Percentiles rank a stretch among this genome's conserved stretches.
phyloP scores from a whole-genome alignment of 1,139 yeast species.

The Trichomonascaceae sp. region DNA sequence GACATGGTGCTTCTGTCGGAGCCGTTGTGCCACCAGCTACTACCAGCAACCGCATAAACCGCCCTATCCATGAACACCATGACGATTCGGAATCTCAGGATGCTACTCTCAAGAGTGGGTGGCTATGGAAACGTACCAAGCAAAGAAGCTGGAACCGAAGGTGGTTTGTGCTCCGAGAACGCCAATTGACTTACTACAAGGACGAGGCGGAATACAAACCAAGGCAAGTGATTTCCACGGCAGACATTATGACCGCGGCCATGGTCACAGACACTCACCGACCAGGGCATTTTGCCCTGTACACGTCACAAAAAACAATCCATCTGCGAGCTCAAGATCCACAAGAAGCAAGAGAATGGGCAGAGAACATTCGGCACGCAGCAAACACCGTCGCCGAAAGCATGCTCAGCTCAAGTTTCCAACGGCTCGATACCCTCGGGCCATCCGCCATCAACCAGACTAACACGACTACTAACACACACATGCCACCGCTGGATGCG shows the following conservation, averaged over 20 bases:
- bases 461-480: neutral
- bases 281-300: constrained; percentile 31
- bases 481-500: too few species aligned
- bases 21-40: too few species aligned
- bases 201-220: constrained; percentile 47
- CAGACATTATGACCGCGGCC: constrained; percentile 28
- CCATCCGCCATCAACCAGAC: neutral
- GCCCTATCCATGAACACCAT: too few species aligned
- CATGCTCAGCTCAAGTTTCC: constrained; percentile 15
- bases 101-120: constrained; percentile 21
- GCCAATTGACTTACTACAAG: constrained; percentile 45
- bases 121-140: constrained; percentile 23
- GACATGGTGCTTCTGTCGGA: too few species aligned
- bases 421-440: constrained; percentile 13
- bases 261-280: constrained; percentile 28
- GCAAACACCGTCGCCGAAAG: constrained; percentile 19
- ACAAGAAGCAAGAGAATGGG: constrained; percentile 33
- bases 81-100: too few species aligned
- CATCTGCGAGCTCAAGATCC: constrained; percentile 32
- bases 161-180: constrained; percentile 48
- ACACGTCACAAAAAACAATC: constrained; percentile 29
- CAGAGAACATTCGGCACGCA: constrained; percentile 22
- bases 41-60: too few species aligned
- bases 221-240: constrained; percentile 31
- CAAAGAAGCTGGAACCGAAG: constrained; percentile 33